Evolutionary conservation across 371 early-diverging fungal species (phyloP).

Genomic region (Mortierella sp.): DNA sequence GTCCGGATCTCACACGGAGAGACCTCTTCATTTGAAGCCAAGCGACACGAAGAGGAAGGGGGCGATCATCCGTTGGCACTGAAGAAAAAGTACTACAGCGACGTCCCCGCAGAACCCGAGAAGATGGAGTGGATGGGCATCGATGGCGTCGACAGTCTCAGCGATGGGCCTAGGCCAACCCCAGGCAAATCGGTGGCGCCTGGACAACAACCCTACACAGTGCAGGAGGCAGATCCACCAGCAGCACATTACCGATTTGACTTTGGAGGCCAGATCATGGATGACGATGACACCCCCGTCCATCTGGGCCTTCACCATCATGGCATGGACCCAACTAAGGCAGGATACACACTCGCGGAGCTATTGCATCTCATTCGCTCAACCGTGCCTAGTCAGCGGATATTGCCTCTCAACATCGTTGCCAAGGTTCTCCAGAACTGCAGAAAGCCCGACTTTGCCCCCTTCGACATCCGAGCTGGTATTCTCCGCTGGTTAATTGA

Average conservation of each 20-base stretch:
- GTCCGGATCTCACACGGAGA: constrained; percentile 15
- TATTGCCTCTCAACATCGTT: constrained; percentile 77
- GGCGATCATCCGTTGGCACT: constrained; percentile 66
- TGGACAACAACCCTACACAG: constrained; percentile 55
- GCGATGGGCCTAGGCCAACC: constrained; percentile 17
- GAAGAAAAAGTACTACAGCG: constrained; percentile 68
- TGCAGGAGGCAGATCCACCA: constrained; percentile 38
- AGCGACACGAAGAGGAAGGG: constrained; percentile 60
- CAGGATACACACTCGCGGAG: constrained; percentile 92
- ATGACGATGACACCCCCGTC: constrained; percentile 68
- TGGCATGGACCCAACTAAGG: constrained; percentile 84
- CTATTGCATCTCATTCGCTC: constrained; percentile 86
- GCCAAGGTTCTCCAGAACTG: constrained; percentile 72
- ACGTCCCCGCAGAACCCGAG: constrained; percentile 72
- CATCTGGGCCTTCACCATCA: constrained; percentile 91
- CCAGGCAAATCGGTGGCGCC: constrained; percentile 49
- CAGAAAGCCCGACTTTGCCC: constrained; percentile 41
- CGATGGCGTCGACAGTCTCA: constrained; percentile 54
- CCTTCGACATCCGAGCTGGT: constrained; percentile 49
- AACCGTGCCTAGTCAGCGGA: constrained; percentile 86
- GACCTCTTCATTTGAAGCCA: constrained; percentile 26
- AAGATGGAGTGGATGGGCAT: constrained; percentile 83
- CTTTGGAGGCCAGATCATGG: constrained; percentile 79
- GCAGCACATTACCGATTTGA: constrained; percentile 77
- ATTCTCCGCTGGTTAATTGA: constrained; percentile 60